Percentiles rank a stretch among this genome's conserved stretches.
These are phyloP conservation scores for Phytophthora hibernalis DNA, from an alignment of 352 stramenopile genomes.

Conservation along the genomic window DNA sequence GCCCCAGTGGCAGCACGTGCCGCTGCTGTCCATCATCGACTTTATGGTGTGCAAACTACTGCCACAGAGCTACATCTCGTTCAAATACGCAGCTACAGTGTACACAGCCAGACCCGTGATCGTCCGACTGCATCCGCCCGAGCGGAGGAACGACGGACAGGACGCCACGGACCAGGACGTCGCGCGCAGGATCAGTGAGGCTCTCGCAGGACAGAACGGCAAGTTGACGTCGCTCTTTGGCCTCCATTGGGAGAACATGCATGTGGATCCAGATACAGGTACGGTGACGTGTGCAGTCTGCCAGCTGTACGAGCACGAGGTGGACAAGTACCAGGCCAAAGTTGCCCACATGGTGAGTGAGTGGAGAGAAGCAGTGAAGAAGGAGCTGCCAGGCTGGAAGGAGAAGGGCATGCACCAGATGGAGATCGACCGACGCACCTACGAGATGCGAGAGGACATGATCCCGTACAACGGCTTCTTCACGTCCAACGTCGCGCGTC, in stretches of 20 bases:
- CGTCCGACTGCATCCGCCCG: slow-evolving; percentile 44
- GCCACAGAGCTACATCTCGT: slow-evolving; percentile 67
- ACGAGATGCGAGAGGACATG: slow-evolving; percentile 67
- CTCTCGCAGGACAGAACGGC: slow-evolving; percentile 33
- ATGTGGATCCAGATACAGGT: slow-evolving; percentile 38
- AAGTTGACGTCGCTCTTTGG: slow-evolving; percentile 61
- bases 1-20: slow-evolving; percentile 58
- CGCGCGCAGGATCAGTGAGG: slow-evolving; percentile 35
- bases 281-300: slow-evolving; percentile 47
- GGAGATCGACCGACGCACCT: slow-evolving; percentile 64
- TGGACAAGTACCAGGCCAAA: slow-evolving; percentile 53
- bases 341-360: slow-evolving; percentile 50
- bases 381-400: slow-evolving; percentile 50
- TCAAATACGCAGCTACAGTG: slow-evolving; percentile 64
- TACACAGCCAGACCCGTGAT: slow-evolving; percentile 62
- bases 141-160: slow-evolving; percentile 8
- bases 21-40: slow-evolving; percentile 57
- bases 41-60: slow-evolving; percentile 60
- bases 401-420: slow-evolving; percentile 62
- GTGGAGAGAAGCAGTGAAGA: slow-evolving; percentile 50
- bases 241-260: slow-evolving; percentile 74
- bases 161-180: slow-evolving; percentile 31
- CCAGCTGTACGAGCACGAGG: slow-evolving; percentile 54
- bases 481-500: slow-evolving; percentile 59
- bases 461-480: slow-evolving; percentile 66